phyloP scores from a whole-genome alignment of 495 filamentous ascomycete species.

The Oidiodendron maius region DNA sequence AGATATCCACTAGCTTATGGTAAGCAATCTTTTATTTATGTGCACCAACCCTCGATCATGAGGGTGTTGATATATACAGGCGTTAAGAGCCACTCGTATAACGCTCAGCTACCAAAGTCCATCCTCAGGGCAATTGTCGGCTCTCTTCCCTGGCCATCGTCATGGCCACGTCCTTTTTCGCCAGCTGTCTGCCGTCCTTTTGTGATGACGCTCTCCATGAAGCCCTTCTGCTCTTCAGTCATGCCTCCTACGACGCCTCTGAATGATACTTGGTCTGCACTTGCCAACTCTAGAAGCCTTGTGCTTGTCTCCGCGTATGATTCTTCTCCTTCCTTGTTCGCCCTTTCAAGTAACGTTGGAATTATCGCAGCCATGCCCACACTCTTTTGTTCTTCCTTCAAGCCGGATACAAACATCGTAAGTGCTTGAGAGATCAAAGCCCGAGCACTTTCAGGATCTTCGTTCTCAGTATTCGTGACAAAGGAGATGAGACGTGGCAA shows the following conservation, averaged over 20 bases:
- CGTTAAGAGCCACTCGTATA: not conserved
- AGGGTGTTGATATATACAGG: not conserved
- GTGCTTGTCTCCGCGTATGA: conserved; percentile 65
- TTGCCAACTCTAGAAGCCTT: conserved; percentile 75
- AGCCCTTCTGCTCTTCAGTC: conserved; percentile 61
- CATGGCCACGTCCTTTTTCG: conserved; percentile 23
- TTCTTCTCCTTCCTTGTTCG: conserved; percentile 43
- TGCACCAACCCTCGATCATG: too few species aligned
- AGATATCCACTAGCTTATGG: too few species aligned
- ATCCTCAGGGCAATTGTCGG: conserved; percentile 93
- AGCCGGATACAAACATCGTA: conserved; percentile 56
- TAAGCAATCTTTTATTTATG: too few species aligned
- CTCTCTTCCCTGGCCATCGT: conserved; percentile 44
- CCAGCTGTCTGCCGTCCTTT: conserved; percentile 37
- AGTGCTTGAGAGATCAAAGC: conserved; percentile 65
- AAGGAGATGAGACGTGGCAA: conserved; percentile 74
- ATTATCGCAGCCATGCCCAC: conserved; percentile 68
- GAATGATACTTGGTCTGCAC: conserved; percentile 66
- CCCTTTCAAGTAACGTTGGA: conserved; percentile 72
- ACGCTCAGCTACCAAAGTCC: conserved; percentile 57
- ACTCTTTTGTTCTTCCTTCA: conserved; percentile 43
- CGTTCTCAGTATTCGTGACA: conserved; percentile 54
- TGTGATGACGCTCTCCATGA: conserved; percentile 79
- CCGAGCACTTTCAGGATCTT: conserved; percentile 71
- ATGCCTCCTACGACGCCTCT: conserved; percentile 67